Base-by-base conservation (phyloP, 1,284 basidiomycete genomes). In the Leccinum brunneo-olivaceum region DNA sequence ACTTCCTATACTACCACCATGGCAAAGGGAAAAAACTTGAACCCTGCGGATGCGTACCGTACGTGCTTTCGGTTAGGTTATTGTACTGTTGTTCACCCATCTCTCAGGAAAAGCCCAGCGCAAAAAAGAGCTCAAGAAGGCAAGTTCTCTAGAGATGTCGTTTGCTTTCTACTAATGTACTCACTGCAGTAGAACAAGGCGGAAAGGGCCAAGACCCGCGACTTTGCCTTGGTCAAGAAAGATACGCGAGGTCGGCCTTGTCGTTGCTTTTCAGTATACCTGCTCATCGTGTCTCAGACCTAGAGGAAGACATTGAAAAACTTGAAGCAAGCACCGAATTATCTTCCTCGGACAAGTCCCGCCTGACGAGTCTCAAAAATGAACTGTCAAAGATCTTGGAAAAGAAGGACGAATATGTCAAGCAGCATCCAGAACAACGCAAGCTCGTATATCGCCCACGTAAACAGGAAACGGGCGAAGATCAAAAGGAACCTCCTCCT, bases 101-200 rank as follows among this genome's bases (percentile, higher is more conserved):
- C 8, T 15, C 34, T 45, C 49, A 91, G 88, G 88, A 50, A 95
- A 95, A 68, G 80, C 85, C 6, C 81, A 84, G 58, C 74, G 87
- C 49, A 90, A 89, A 65, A 92, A 89, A 62, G 90, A 95, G 62
- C 69, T 93, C 27, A 92, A 91, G 70, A 93, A 92, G 81, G 90
- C 85, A 64, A 14, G 35, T 37, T 35, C 29, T 18, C 16, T 39
- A 43, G 48, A 18, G 44, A 50, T 27, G 34, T 29, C 19, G 36
- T 40, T 41, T 29, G 37, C 32, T 21, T 36, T 40, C 45, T n/a
- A n/a, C n/a, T 49, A 16, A 51, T 27, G 36, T 44, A 38, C n/a
- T 27, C 51, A 43, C 50, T 73, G 63, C 61, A 81, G 78, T 84
- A 93, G 90, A 93, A 94, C 71, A 93, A 92, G 70, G 69, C 83